Percentiles rank a stretch among this genome's conserved stretches.
phyloP scores from a whole-genome alignment of 495 filamentous ascomycete species.

The Penicillium odoratum region DNA sequence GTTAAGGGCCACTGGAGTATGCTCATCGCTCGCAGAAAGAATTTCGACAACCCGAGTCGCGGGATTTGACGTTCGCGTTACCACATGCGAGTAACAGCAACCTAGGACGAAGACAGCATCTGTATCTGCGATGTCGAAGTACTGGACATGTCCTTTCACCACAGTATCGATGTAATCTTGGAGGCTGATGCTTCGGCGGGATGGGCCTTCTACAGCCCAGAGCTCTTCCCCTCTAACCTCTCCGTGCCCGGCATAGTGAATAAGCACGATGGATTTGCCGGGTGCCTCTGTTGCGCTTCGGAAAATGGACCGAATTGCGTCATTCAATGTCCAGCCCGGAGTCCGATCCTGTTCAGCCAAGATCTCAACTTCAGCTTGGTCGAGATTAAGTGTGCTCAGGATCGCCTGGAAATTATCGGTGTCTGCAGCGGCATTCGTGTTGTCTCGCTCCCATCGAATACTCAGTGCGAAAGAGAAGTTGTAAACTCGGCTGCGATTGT shows the following conservation, averaged over 20 bases:
- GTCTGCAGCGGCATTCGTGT: slow-evolving; percentile 11
- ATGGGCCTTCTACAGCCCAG: slow-evolving; percentile 8
- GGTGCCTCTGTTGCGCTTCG: slow-evolving; percentile 4
- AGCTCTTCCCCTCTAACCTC: slow-evolving; percentile 9
- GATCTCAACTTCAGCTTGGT: slow-evolving; percentile 11
- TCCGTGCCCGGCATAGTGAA: slow-evolving; percentile 19
- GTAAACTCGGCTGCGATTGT: slow-evolving; percentile 9
- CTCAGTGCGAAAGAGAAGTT: slow-evolving; percentile 10
- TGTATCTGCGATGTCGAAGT: slow-evolving; percentile 9
- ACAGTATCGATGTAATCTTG: slow-evolving; percentile 11
- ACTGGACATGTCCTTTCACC: slow-evolving; percentile 10
- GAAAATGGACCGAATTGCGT: slow-evolving; percentile 9
- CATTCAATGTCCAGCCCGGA: slow-evolving; percentile 12
- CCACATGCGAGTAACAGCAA: slow-evolving; percentile 15
- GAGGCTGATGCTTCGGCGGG: slow-evolving; percentile 9
- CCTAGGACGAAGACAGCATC: slow-evolving; percentile 15
- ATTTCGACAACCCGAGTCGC: slow-evolving; percentile 15
- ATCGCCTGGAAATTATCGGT: slow-evolving; percentile 13
- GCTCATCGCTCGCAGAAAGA: slow-evolving; percentile 12
- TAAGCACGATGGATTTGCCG: slow-evolving; percentile 11
- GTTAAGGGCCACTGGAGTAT: slow-evolving; percentile 7
- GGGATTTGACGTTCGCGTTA: slow-evolving; percentile 9
- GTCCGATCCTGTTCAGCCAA: slow-evolving; percentile 10
- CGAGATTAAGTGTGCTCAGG: slow-evolving; percentile 13
- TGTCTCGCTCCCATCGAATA: slow-evolving; percentile 15